Evolutionary conservation across 2,329 filamentous ascomycete genomes (phyloP).

Genomic region (Fusarium succisae): DNA sequence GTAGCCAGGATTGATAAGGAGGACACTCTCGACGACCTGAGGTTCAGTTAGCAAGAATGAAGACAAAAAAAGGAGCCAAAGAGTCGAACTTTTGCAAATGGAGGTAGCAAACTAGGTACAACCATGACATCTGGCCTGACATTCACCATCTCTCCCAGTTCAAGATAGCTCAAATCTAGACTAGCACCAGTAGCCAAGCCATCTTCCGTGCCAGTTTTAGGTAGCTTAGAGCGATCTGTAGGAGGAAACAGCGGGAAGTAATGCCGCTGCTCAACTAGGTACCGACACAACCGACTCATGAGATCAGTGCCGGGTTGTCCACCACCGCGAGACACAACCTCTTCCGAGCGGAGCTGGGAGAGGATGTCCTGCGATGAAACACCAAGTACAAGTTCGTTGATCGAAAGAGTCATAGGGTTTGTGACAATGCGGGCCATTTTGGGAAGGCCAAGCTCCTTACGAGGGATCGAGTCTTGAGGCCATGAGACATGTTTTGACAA

Average conservation of each 20-base stretch:
- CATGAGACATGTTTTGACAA: constrained; percentile 87
- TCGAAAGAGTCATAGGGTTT: constrained; percentile 87
- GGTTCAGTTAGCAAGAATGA: constrained; percentile 15
- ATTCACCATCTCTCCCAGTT: constrained; percentile 90
- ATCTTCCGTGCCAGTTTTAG: constrained; percentile 69
- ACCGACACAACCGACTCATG: constrained; percentile 75
- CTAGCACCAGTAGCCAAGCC: constrained; percentile 76
- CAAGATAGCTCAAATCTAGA: constrained; percentile 84
- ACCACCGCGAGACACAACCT: constrained; percentile 55
- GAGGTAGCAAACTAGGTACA: constrained; percentile 81
- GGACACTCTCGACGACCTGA: constrained; percentile 88
- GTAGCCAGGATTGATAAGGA: constrained; percentile 90
- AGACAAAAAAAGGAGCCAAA: not conserved
- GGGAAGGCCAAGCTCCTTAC: constrained; percentile 79
- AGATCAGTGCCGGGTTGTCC: constrained; percentile 56
- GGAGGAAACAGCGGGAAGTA: constrained; percentile 92
- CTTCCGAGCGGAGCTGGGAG: constrained; percentile 81
- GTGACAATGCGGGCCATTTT: constrained; percentile 81
- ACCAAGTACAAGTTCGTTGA: constrained; percentile 88
- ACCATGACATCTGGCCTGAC: constrained; percentile 87
- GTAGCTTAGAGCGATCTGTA: constrained; percentile 71
- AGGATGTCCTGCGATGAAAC: constrained; percentile 86
- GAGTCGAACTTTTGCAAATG: constrained; percentile 83
- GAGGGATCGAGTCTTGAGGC: constrained; percentile 72
- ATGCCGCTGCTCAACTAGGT: constrained; percentile 88